Evolutionary conservation across 495 filamentous ascomycete species (phyloP), one percentile per base, ranked within the genome.

Genomic region (Xylaria grammica): DNA sequence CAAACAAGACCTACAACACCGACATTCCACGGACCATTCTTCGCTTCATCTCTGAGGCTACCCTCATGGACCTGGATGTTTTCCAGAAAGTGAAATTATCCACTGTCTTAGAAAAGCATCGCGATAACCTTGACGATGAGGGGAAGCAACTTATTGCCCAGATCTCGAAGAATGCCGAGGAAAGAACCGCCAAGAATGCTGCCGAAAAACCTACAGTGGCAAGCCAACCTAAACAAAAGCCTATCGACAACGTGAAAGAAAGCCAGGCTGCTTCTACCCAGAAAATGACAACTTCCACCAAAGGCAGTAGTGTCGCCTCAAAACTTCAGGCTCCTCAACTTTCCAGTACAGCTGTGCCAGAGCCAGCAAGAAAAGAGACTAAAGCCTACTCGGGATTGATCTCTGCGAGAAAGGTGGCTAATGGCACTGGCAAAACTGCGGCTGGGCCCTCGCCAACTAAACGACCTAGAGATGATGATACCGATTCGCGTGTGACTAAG

Each of bases 41-140:
- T 1, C 86, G 85, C 70, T 75, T 94, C 29, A 78, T 94, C 65
- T 77, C 84, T 0, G 80, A 80, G 10, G 90, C 91, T 68, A 80
- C 85, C 10, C 63, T 66, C 0, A 61, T 72, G 36, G 63, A 70
- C 10, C 49, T 58, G 9, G 66, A 63, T 3, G 57, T 63, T 13
- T 62, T 70, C 22, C 81, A 86, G 56, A 87, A 84, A 61, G 86
- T 87, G 20, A 94, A 93, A 67, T 78, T 95, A 42, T 80, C 85
- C 30, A 87, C 86, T 58, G 73, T 90, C 13, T 74, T 87, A 3
- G 83, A 85, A 4, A 84, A 86, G 52, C 86, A 90, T 48, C 77
- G 83, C 26, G 91, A 90, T 72, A 86, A 86, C 61, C 89, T 91
- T 4, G 87, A 89, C 58, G 83, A 84, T 9, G 53, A 58, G 19